phyloP scores from a whole-genome alignment of 192 early-diverging fungal genomes.

The Pilobolus umbonatus region DNA sequence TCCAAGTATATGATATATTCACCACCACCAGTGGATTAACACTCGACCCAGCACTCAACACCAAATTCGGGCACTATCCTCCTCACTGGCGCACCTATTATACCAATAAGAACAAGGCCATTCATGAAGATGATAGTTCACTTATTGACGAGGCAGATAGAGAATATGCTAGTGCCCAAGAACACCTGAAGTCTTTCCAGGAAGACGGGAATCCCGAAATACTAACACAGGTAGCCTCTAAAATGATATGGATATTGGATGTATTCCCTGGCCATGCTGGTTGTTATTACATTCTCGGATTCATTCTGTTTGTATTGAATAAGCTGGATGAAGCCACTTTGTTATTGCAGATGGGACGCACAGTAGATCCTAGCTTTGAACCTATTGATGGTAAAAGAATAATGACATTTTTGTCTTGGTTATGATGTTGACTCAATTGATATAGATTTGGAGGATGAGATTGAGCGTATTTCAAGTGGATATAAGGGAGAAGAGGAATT shows the following conservation, averaged over 20 bases:
- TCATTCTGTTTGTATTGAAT: conserved; percentile 48
- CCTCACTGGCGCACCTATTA: conserved; percentile 45
- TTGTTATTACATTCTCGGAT: conserved; percentile 49
- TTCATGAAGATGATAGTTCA: conserved; percentile 30
- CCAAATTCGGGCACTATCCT: conserved; percentile 34
- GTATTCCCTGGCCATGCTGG: conserved; percentile 49
- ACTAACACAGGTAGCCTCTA: conserved; percentile 39
- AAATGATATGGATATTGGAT: conserved; percentile 47
- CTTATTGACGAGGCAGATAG: conserved; percentile 41
- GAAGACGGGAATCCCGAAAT: conserved; percentile 32
- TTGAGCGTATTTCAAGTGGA: conserved; percentile 41
- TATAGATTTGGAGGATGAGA: conserved; percentile 44
- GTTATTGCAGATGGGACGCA: conserved; percentile 45
- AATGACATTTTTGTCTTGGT: not conserved
- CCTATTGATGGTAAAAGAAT: conserved; percentile 41
- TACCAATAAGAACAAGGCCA: conserved; percentile 28
- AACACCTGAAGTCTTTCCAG: conserved; percentile 40
- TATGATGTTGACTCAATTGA: not conserved
- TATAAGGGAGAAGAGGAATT: conserved; percentile 39
- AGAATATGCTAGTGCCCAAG: conserved; percentile 39
- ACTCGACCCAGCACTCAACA: conserved; percentile 26
- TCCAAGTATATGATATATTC: conserved; percentile 43
- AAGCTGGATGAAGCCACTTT: conserved; percentile 47
- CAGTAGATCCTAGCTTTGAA: conserved; percentile 47
- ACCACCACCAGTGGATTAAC: conserved; percentile 41